These are phyloP conservation scores for Penicillium sp. DNA, from an alignment of 2,329 filamentous ascomycete genomes.

Conservation along the genomic window DNA sequence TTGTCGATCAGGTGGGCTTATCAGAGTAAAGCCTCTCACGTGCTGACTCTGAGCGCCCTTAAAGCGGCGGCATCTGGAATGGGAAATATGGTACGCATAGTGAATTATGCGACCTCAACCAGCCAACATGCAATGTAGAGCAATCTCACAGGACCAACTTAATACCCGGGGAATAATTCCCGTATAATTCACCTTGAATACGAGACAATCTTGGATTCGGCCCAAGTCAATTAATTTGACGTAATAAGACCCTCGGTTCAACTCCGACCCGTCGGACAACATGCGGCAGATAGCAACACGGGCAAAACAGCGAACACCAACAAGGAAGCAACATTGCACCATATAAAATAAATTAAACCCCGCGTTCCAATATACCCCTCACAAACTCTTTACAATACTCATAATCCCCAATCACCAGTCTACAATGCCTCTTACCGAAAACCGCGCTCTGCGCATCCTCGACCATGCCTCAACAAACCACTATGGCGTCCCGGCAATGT, in stretches of 20 bases:
- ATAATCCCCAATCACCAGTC: constrained; percentile 24
- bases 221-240: constrained; percentile 10
- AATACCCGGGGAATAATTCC: no score
- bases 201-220: neutral
- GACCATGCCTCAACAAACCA: constrained; percentile 55
- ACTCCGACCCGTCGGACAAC: constrained; percentile 19
- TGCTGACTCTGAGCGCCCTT: no score
- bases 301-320: constrained; percentile 7
- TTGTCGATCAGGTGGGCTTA: no score
- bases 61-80: no score
- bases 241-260: constrained; percentile 12
- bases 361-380: neutral
- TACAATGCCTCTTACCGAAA: constrained; percentile 44
- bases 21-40: no score
- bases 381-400: neutral
- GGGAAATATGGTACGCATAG: no score
- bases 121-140: no score
- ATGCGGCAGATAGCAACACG: constrained; percentile 10
- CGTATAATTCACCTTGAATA: neutral
- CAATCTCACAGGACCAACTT: no score
- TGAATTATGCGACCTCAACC: no score
- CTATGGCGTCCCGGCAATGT: constrained; percentile 62
- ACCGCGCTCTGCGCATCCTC: constrained; percentile 58
- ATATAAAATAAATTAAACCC: neutral
- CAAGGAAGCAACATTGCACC: neutral